phyloP scores from a whole-genome alignment of 371 early-diverging fungal genomes.

The Mortierella sp. region DNA sequence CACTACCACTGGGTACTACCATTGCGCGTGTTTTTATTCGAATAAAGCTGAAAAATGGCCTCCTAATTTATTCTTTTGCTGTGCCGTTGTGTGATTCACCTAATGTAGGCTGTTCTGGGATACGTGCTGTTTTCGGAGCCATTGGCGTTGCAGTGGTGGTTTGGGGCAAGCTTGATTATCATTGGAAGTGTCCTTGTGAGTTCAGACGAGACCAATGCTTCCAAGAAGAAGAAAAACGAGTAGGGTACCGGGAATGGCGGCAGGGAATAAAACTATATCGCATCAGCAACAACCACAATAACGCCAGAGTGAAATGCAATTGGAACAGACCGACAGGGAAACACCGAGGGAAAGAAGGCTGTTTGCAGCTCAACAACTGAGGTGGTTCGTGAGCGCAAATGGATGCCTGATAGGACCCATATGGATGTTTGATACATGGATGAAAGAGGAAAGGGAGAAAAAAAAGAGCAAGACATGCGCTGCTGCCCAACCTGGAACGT shows the following conservation, averaged over 20 bases:
- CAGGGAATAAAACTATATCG: not conserved
- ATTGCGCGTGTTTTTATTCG: not conserved
- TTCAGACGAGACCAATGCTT: constrained; percentile 29
- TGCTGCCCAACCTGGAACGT: too few species aligned
- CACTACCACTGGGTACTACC: too few species aligned
- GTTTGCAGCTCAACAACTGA: too few species aligned
- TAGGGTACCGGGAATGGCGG: not conserved
- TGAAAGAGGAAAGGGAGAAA: too few species aligned
- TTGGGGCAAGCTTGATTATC: constrained; percentile 80
- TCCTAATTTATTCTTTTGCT: constrained; percentile 6
- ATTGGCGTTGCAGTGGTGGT: constrained; percentile 82
- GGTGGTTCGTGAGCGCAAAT: too few species aligned
- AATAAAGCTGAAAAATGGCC: not conserved
- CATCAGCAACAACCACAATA: not conserved
- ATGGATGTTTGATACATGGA: too few species aligned
- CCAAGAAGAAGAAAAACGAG: constrained; percentile 28
- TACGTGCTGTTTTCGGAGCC: constrained; percentile 77
- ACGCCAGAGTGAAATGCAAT: too few species aligned
- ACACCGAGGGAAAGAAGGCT: too few species aligned
- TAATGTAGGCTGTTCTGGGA: constrained; percentile 73
- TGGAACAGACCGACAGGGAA: too few species aligned
- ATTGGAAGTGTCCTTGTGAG: constrained; percentile 69
- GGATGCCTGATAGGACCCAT: too few species aligned
- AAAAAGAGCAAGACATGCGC: too few species aligned
- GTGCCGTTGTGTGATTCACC: not conserved